These are phyloP conservation scores for Pseudotulostoma volvatum DNA, from an alignment of 495 filamentous ascomycete species.

Conservation along the genomic window DNA sequence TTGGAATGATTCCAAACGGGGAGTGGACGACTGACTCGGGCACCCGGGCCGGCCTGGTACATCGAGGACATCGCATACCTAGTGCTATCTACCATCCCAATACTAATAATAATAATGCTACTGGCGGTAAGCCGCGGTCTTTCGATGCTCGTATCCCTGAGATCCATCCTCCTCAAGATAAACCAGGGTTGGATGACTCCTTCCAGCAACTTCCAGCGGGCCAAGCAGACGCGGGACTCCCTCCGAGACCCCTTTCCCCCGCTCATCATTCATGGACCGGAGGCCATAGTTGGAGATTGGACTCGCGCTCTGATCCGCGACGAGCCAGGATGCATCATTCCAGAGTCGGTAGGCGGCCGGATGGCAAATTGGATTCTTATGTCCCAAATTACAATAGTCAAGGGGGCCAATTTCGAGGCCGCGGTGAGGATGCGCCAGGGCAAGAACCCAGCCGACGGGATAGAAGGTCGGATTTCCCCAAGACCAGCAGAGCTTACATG, in stretches of 20 bases:
- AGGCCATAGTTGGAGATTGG: conserved; percentile 12
- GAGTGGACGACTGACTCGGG: conserved; percentile 32
- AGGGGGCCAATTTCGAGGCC: conserved; percentile 14
- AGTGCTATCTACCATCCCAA: too few species aligned
- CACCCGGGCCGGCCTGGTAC: conserved; percentile 14
- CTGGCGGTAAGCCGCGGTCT: conserved; percentile 13
- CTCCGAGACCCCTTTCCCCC: conserved; percentile 22
- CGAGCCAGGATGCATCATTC: conserved; percentile 15
- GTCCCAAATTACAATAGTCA: conserved; percentile 19
- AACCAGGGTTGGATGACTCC: conserved; percentile 8
- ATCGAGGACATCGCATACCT: conserved; percentile 21
- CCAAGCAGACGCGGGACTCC: conserved; percentile 20
- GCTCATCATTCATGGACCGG: conserved; percentile 17
- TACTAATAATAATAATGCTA: neutral
- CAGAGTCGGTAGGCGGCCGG: conserved; percentile 13
- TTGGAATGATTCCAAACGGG: conserved; percentile 56
- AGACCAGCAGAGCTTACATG: conserved; percentile 16
- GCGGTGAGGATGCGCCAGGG: conserved; percentile 7
- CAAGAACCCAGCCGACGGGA: conserved; percentile 13
- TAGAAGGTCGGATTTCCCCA: conserved; percentile 4
- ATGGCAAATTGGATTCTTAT: conserved; percentile 24
- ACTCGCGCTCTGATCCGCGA: conserved; percentile 15
- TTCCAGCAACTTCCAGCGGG: conserved; percentile 14
- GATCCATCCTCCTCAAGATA: conserved; percentile 1
- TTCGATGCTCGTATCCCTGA: conserved; percentile 10